Evolutionary conservation across 345 rosid species (phyloP), one percentile per base, ranked within the genome.

Genomic region (Ricinus communis): DNA sequence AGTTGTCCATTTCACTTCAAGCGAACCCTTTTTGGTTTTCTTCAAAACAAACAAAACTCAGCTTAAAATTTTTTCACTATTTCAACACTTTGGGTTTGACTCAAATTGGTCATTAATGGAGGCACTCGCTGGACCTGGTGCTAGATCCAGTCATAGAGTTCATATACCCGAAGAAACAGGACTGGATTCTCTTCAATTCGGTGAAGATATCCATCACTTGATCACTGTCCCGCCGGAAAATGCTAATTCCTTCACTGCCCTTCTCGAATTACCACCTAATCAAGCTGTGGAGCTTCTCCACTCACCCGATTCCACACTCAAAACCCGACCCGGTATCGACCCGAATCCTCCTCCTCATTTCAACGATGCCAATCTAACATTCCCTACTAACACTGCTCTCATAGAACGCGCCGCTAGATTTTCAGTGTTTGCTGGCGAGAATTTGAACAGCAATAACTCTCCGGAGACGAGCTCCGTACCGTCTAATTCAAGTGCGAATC

Each of bases 281-380:
- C 84, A 76, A 57, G 88, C 87, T 67, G 16, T 87, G 71, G 84
- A 83, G 81, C 87, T 87, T 51, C 90, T 87, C 57, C 86, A 88
- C 76, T 71, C 84, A 6, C 68, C 87, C 15, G 85, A 82, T 25
- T 74, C 88, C 1, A 68, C 70, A 15, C 73, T 81, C 76, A 61
- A 24, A 78, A 71, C 56, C 46, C 68, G 38, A 45, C 68, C 68
- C 43, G 65, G 22, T 16, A 7, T 16, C 12, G 47, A 28, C n/a
- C 53, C 47, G 9, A 45, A 16, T 30, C 67, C 25, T 18, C 55
- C 53, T 52, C 74, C 49, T 19, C 77, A 74, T 52, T 68, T 76
- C 51, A 64, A 79, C 27, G 68, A 76, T 46, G 65, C 71, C 24
- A 69, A 77, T 58, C 62, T 77, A 67, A 80, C 82, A 5, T 80